Base-by-base conservation (phyloP, 495 filamentous ascomycete genomes). In the Friedmanniomyces simplex region DNA sequence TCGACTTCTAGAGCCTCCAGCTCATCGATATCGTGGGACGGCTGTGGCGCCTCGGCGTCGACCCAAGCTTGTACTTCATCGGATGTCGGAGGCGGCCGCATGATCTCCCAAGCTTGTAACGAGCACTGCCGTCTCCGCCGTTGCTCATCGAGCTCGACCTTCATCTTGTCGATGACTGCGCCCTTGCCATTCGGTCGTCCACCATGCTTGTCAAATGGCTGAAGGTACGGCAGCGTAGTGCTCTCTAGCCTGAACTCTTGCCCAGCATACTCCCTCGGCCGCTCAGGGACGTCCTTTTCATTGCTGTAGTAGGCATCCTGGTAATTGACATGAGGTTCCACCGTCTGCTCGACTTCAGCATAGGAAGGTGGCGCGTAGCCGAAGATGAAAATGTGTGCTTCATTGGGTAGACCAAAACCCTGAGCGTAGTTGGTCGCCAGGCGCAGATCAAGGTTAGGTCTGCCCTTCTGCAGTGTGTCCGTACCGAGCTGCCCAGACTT, bases 231-330 rank as follows among this genome's bases (percentile, higher is more conserved):
- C 10, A 88, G 68, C 0, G 81, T 83, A 55, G 78, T 79, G 52
- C 91, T 87, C 66, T 81, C 81, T 1, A 96, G 68, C 49, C 80
- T 86, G 67, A 94, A 96, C 61, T 95, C 89, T 61, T 81, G 82
- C 18, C 91, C 91, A 10, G 86, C 94, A 69, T 96, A 97, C 71
- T 95, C 88, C 48, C 88, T 77, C 12, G 78, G 68, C 50, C 82
- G 79, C 36, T 86, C 78, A 8, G 94, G 94, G 2, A 96, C 87
- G 71, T 98, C 93, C 53, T 71, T 76, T 52, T 91, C 87, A n/a
- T 88, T 75, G 59, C 89, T 86, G 64, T 96, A 97, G 63, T 84
- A 90, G 16, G 91, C 83, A 64, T 90, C 85, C 66, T 88, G 87
- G 60, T 96, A 94, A 46, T 96, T 77, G 22, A 87, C 75, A 43